Evolutionary conservation across 768 basidiomycete genomes (phyloP).

Genomic region (Strobilomyces dryophilus): DNA sequence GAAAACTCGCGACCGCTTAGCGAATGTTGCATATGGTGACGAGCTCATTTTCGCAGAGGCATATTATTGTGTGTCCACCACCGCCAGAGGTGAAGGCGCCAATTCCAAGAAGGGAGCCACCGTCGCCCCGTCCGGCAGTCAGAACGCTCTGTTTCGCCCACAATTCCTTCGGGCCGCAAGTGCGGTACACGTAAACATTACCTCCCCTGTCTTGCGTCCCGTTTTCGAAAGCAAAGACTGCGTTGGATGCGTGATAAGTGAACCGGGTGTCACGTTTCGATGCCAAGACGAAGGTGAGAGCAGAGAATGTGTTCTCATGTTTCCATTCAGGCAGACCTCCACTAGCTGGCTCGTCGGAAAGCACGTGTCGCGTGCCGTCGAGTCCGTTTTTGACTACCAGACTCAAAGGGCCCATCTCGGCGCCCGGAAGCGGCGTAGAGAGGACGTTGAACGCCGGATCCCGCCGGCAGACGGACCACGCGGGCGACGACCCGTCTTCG

Average conservation of each 20-base stretch:
- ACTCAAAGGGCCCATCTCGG: constrained; percentile 27
- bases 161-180: constrained; percentile 43
- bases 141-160: constrained; percentile 82
- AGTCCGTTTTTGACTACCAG: constrained; percentile 68
- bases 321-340: constrained; percentile 47
- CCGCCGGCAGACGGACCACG: constrained; percentile 37
- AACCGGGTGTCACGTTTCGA: constrained; percentile 90
- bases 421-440: constrained; percentile 68
- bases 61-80: constrained; percentile 45
- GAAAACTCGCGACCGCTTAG: constrained; percentile 20
- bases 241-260: constrained; percentile 62
- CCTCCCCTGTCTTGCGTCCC: constrained; percentile 64
- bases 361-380: constrained; percentile 63
- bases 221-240: constrained; percentile 81
- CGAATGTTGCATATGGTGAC: constrained; percentile 49
- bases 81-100: constrained; percentile 42
- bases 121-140: constrained; percentile 62
- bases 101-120: constrained; percentile 78
- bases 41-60: constrained; percentile 74
- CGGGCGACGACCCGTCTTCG: constrained; percentile 43
- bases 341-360: constrained; percentile 29
- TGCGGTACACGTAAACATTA: constrained; percentile 84
- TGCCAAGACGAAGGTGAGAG: constrained; percentile 89
- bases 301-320: constrained; percentile 82
- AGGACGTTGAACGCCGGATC: constrained; percentile 48